A percentile compares a stretch with the other conserved stretches of the same genome.
Conservation (phyloP, 176 grass and related monocot species). For the Zea mays region DNA sequence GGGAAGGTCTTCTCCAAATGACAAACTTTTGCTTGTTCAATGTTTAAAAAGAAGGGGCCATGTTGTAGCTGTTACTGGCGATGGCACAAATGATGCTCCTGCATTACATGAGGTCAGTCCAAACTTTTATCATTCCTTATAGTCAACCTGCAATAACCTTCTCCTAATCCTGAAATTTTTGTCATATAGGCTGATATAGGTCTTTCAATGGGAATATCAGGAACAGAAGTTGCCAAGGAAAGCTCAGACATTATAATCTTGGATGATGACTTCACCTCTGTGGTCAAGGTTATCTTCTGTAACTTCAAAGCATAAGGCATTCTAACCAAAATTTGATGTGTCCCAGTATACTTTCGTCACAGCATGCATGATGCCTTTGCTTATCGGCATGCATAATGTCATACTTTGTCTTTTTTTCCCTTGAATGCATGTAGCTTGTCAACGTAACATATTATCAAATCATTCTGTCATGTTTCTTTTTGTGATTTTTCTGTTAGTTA, state of each 20-base stretch:
- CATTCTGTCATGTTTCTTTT: neutral
- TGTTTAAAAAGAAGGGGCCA: conserved; percentile 81
- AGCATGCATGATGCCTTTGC: neutral
- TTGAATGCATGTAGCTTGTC: neutral
- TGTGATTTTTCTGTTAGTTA: neutral
- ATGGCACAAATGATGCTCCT: conserved; percentile 96
- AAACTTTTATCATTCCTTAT: conserved; percentile 10
- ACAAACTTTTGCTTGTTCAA: conserved; percentile 92
- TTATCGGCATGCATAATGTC: neutral
- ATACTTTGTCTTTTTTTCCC: neutral
- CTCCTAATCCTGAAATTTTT: conserved; percentile 35
- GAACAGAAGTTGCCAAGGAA: conserved; percentile 98
- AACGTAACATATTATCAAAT: neutral
- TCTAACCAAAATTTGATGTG: neutral
- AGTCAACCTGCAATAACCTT: neutral
- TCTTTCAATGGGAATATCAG: conserved; percentile 88
- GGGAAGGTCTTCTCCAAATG: conserved; percentile 87
- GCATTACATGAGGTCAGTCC: conserved; percentile 75
- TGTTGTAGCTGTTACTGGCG: conserved; percentile 95
- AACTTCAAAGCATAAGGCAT: conserved; percentile 8
- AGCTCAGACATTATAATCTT: conserved; percentile 98
- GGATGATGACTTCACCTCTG: conserved; percentile 88
- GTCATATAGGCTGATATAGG: conserved; percentile 90
- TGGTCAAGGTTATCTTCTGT: conserved; percentile 76
- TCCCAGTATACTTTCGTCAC: neutral